Evolutionary conservation across 2,329 filamentous ascomycete species (phyloP).

Genomic region (Pyrenochaeta sp.): DNA sequence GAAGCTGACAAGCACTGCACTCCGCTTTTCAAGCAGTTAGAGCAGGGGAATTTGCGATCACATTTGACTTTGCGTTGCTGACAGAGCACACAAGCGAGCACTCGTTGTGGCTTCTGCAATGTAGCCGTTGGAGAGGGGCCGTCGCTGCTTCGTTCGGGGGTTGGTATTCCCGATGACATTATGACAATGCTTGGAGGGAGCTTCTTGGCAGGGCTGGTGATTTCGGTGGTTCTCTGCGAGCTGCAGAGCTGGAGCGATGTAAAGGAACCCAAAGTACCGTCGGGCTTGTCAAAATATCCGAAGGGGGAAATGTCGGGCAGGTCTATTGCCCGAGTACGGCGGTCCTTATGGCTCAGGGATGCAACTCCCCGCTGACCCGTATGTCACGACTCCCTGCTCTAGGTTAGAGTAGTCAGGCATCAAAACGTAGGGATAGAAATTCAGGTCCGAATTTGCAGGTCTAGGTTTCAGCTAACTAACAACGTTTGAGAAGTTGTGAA

Average conservation of each 20-base stretch:
- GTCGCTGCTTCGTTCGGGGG: conserved; percentile 9
- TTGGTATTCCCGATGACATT: conserved; percentile 15
- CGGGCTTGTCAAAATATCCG: too few species aligned
- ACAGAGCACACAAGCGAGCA: conserved; percentile 71
- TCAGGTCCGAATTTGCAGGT: too few species aligned
- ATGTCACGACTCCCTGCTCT: too few species aligned
- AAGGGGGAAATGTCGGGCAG: conserved; percentile 5
- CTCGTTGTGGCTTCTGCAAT: conserved; percentile 43
- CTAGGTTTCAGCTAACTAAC: too few species aligned
- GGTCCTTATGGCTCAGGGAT: too few species aligned
- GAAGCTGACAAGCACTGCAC: conserved; percentile 49
- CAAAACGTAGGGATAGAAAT: too few species aligned
- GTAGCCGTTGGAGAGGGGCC: conserved; percentile 3
- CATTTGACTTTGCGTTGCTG: conserved; percentile 61
- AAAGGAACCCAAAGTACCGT: not conserved
- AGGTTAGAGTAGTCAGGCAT: too few species aligned
- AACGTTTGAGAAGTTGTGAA: too few species aligned
- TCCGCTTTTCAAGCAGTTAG: conserved; percentile 38
- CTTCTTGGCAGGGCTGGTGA: conserved; percentile 1
- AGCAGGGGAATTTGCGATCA: conserved; percentile 47
- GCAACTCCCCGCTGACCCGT: too few species aligned
- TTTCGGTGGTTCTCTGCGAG: not conserved
- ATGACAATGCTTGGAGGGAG: not conserved
- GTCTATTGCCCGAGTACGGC: conserved; percentile 5
- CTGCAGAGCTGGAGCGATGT: not conserved